These are phyloP conservation scores for Glycine soja DNA, from an alignment of 306 rosid species.

Conservation along the genomic window DNA sequence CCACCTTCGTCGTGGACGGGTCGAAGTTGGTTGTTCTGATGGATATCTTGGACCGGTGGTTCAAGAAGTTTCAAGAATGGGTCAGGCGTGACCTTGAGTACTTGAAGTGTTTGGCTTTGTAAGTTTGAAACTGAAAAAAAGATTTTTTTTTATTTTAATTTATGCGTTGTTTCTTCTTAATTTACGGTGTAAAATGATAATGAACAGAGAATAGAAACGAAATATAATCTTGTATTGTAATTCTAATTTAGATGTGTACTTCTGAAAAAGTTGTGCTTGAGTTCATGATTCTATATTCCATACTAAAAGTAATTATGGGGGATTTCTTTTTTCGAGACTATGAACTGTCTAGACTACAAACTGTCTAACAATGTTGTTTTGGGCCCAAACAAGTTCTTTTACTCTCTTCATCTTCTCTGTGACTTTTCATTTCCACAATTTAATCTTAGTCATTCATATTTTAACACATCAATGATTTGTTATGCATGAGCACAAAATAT, in stretches of 20 bases:
- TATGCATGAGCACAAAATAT: not conserved
- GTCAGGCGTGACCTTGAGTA: constrained; percentile 88
- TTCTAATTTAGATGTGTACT: constrained; percentile 28
- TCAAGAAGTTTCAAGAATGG: constrained; percentile 83
- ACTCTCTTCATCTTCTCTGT: too few species aligned
- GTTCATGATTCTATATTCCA: not conserved
- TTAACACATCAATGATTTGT: not conserved
- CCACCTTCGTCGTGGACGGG: constrained; percentile 86
- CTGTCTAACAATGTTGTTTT: too few species aligned
- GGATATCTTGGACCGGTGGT: constrained; percentile 96
- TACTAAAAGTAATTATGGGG: not conserved
- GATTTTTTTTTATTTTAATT: not conserved
- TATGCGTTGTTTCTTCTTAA: not conserved
- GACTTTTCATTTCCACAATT: too few species aligned
- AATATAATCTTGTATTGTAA: constrained; percentile 2
- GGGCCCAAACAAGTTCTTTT: constrained; percentile 65
- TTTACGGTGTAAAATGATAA: constrained; percentile 9
- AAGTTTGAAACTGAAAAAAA: not conserved
- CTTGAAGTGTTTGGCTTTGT: constrained; percentile 75
- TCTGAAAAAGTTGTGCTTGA: not conserved
- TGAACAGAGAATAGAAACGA: constrained; percentile 6
- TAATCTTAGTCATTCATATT: not conserved
- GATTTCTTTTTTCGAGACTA: not conserved
- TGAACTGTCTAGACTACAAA: too few species aligned
- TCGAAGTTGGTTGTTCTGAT: constrained; percentile 84